Conservation (phyloP, 108 stramenopile species). For the Parmales sp. region DNA sequence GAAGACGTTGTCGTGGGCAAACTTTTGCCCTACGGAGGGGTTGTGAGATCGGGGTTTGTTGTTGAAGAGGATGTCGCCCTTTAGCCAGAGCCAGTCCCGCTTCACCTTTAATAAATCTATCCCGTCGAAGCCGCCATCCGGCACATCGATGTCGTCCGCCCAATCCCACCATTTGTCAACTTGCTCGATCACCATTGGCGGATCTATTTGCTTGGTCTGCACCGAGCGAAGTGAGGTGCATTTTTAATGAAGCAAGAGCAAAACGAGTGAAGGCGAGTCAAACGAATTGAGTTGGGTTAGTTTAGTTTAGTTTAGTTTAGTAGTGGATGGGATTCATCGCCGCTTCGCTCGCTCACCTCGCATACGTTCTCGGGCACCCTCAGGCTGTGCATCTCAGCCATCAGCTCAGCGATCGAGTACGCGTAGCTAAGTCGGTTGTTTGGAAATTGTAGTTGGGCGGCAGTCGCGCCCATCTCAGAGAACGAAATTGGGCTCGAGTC, state of each 20-base stretch:
- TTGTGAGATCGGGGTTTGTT: not conserved
- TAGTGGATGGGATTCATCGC: too few species aligned
- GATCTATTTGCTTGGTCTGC: too few species aligned
- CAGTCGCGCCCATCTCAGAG: slow-evolving; percentile 9
- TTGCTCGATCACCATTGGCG: slow-evolving; percentile 16
- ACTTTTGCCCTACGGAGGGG: not conserved
- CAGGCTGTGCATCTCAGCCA: not conserved
- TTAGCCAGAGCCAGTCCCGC: not conserved
- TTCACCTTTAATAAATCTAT: not conserved
- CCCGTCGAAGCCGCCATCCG: not conserved
- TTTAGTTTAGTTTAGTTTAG: too few species aligned
- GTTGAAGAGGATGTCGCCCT: not conserved
- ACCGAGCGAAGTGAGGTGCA: too few species aligned
- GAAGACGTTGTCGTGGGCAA: slow-evolving; percentile 35
- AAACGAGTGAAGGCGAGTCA: too few species aligned
- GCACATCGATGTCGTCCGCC: not conserved
- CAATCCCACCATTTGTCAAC: slow-evolving; percentile 24
- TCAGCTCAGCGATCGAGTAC: not conserved
- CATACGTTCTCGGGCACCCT: not conserved
- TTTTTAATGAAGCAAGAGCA: too few species aligned
- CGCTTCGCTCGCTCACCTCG: not conserved
- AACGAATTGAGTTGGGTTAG: too few species aligned
- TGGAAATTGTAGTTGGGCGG: not conserved
- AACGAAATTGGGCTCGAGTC: slow-evolving; percentile 33
- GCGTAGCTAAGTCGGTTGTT: not conserved